phyloP scores from a whole-genome alignment of 352 stramenopile species.

The Lagenidium giganteum region DNA sequence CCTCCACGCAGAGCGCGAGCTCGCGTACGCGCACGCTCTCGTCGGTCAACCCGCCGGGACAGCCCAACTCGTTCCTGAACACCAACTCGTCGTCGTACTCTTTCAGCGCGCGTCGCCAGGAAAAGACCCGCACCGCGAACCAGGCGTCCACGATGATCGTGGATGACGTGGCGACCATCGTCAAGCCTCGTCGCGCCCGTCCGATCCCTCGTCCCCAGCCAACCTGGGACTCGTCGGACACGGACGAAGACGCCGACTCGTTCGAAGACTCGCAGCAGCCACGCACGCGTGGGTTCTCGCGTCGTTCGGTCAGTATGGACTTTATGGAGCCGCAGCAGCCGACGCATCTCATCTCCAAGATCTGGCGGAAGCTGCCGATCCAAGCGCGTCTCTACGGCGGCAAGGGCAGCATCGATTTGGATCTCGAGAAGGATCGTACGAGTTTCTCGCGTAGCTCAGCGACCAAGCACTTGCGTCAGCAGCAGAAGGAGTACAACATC shows the following conservation, averaged over 20 bases:
- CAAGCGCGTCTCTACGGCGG: conserved; percentile 46
- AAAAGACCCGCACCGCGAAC: conserved; percentile 16
- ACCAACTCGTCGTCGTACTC: conserved; percentile 12
- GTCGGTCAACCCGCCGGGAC: no score
- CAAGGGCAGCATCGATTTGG: conserved; percentile 20
- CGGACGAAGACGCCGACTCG: conserved; percentile 40
- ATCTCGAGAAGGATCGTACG: conserved; percentile 22
- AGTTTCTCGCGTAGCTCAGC: conserved; percentile 19
- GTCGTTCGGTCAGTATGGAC: conserved; percentile 70
- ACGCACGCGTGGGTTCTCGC: conserved; percentile 42
- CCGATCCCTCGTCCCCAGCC: background rate
- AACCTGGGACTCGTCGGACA: conserved; percentile 61
- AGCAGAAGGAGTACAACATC: conserved; percentile 16
- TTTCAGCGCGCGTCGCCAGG: conserved; percentile 13
- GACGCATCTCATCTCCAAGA: conserved; percentile 71
- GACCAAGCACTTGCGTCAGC: conserved; percentile 11
- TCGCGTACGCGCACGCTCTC: no score
- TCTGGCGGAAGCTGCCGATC: conserved; percentile 76
- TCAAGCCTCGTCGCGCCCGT: conserved; percentile 37
- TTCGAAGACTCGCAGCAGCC: conserved; percentile 60
- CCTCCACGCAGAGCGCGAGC: background rate
- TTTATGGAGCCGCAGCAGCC: conserved; percentile 67
- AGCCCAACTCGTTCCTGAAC: conserved; percentile 3
- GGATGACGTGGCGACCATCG: conserved; percentile 40
- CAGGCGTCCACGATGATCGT: conserved; percentile 28